A percentile compares a stretch with the other conserved stretches of the same genome.
These are phyloP conservation scores for Sistotremastrum suecicum DNA, from an alignment of 768 basidiomycete species.

Conservation along the genomic window DNA sequence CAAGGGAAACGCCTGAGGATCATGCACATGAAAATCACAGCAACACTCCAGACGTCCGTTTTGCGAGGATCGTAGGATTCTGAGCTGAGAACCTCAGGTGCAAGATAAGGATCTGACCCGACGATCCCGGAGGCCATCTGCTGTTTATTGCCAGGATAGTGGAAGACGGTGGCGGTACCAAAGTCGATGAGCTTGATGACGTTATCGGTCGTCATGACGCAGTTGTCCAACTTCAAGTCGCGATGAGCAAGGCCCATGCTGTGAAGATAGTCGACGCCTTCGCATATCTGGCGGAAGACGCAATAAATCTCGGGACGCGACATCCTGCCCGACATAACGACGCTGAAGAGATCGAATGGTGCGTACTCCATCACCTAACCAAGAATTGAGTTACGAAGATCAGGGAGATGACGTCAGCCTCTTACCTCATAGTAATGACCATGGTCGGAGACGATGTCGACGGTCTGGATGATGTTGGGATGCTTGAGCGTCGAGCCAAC, in stretches of 20 bases:
- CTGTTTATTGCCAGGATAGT: slow-evolving; percentile 84
- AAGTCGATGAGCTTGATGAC: slow-evolving; percentile 99
- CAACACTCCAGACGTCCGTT: slow-evolving; percentile 97
- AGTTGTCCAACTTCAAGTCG: slow-evolving; percentile 98
- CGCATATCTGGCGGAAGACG: slow-evolving; percentile 96
- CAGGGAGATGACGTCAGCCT: slow-evolving; percentile 4
- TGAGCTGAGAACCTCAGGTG: slow-evolving; percentile 80
- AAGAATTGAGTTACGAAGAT: not conserved
- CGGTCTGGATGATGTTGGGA: slow-evolving; percentile 90
- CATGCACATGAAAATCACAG: slow-evolving; percentile 99
- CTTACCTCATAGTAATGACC: slow-evolving; percentile 97
- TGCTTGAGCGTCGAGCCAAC: slow-evolving; percentile 92
- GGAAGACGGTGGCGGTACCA: slow-evolving; percentile 98
- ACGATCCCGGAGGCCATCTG: slow-evolving; percentile 79
- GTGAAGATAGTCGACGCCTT: slow-evolving; percentile 96
- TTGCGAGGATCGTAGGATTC: slow-evolving; percentile 88
- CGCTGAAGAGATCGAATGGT: slow-evolving; percentile 94
- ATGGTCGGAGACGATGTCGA: slow-evolving; percentile 95
- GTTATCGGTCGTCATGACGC: slow-evolving; percentile 93
- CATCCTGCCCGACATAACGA: slow-evolving; percentile 99
- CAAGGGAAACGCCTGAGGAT: slow-evolving; percentile 93
- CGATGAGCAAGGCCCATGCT: slow-evolving; percentile 95
- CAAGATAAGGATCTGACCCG: slow-evolving; percentile 95
- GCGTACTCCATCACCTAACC: slow-evolving; percentile 97
- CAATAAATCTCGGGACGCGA: slow-evolving; percentile 96